Evolutionary conservation across 2,329 filamentous ascomycete genomes (phyloP).

Genomic region (Ophiostoma sp.): DNA sequence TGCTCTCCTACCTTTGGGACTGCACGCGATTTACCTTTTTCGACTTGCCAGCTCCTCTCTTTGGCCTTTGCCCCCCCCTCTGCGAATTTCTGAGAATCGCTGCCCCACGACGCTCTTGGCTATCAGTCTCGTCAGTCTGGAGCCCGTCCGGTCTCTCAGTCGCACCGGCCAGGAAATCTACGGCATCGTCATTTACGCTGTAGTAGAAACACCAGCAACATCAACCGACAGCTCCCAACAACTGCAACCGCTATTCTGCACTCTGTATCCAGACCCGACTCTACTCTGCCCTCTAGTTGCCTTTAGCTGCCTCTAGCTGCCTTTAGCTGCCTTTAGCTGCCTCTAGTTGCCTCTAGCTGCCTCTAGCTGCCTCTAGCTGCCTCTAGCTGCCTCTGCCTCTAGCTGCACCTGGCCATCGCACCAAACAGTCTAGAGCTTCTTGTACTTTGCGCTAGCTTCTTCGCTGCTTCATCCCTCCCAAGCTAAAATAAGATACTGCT

Average conservation of each 20-base stretch:
- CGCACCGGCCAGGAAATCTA: not conserved
- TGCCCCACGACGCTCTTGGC: slow-evolving; percentile 6
- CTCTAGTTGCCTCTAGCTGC: not conserved
- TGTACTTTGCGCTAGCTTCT: slow-evolving; percentile 12
- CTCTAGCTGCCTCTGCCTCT: not conserved
- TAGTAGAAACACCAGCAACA: not conserved
- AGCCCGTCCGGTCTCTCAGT: not conserved
- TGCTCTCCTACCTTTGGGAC: no score
- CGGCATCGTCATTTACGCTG: not conserved
- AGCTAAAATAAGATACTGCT: slow-evolving; percentile 7
- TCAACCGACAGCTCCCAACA: not conserved
- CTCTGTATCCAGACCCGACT: not conserved
- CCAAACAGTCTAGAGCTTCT: slow-evolving; percentile 13
- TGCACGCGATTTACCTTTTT: not conserved
- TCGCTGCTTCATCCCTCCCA: not conserved
- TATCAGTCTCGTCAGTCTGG: not conserved
- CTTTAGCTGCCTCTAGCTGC: not conserved
- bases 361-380: not conserved
- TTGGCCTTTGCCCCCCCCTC: not conserved
- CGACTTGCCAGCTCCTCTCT: slow-evolving; percentile 12
- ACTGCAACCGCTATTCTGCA: not conserved
- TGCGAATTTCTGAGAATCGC: slow-evolving; percentile 12
- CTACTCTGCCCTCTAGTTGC: not conserved
- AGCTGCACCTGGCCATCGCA: not conserved
- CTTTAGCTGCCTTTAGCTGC: not conserved